Conservation (phyloP, 2,329 filamentous ascomycete species). For the Dryadomyces sulphureus region DNA sequence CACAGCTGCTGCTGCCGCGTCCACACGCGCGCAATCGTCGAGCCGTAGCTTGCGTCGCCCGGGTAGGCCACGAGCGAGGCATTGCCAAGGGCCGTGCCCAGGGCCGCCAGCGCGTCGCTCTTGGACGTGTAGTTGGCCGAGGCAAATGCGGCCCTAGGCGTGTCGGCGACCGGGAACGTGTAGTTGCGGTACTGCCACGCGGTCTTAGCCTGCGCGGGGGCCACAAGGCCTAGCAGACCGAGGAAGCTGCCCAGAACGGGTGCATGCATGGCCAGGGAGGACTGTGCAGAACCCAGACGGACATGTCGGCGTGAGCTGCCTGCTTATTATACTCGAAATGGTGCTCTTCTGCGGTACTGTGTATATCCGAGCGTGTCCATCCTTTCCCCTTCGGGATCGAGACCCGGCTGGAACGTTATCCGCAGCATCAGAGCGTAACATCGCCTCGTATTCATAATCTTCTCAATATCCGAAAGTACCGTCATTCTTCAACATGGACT, state of each 20-base stretch:
- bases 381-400: too few species aligned
- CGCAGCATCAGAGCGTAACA: too few species aligned
- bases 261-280: too few species aligned
- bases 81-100: not conserved
- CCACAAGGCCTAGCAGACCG: not conserved
- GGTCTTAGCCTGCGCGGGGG: not conserved
- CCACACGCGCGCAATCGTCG: constrained; percentile 1
- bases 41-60: not conserved
- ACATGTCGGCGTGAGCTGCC: too few species aligned
- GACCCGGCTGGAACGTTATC: too few species aligned
- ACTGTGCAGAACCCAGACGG: too few species aligned
- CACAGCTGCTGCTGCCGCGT: not conserved
- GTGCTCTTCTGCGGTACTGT: too few species aligned
- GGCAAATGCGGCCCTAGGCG: not conserved
- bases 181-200: constrained; percentile 4
- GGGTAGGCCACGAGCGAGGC: not conserved
- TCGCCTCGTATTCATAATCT: too few species aligned
- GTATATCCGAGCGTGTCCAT: too few species aligned
- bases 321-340: too few species aligned
- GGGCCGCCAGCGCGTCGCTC: not conserved
- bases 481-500: too few species aligned
- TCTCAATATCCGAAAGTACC: too few species aligned
- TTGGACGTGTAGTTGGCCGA: not conserved
- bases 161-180: not conserved
- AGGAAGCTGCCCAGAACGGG: not conserved